A percentile compares a stretch with the other conserved stretches of the same genome.
phyloP scores from a whole-genome alignment of 805 yeast genomes.

The Kazachstania kunashirensis region DNA sequence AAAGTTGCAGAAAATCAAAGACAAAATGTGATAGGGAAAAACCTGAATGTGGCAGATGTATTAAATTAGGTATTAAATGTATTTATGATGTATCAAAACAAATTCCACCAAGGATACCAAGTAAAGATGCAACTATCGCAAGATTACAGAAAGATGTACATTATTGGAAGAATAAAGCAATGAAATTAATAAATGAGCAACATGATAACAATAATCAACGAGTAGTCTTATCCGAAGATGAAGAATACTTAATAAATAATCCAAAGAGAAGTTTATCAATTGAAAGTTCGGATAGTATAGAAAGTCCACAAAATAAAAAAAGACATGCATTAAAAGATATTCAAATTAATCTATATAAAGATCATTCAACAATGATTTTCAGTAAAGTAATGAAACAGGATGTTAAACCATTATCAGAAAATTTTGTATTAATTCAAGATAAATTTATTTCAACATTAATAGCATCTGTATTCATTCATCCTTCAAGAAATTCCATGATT shows the following conservation, averaged over 20 bases:
- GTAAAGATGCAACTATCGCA: constrained; percentile 28
- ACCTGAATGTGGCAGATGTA: constrained; percentile 26
- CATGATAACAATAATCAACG: too few relatives aligned
- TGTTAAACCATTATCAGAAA: constrained; percentile 28
- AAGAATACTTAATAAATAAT: too few relatives aligned
- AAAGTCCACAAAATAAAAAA: too few relatives aligned
- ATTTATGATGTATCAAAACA: constrained; percentile 27
- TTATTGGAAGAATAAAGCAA: constrained; percentile 26
- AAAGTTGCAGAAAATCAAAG: constrained; percentile 27
- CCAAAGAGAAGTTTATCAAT: neutral
- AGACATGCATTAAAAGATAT: constrained; percentile 9
- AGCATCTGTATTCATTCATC: constrained; percentile 23
- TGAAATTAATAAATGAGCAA: constrained; percentile 7
- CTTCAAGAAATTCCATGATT: constrained; percentile 23
- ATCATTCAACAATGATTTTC: constrained; percentile 24
- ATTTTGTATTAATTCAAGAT: constrained; percentile 25
- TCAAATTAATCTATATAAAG: constrained; percentile 20
- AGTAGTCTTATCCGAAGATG: too few relatives aligned
- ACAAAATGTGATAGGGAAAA: constrained; percentile 30
- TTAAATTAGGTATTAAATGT: constrained; percentile 20
- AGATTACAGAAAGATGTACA: constrained; percentile 26
- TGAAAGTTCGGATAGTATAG: neutral
- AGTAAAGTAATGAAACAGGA: constrained; percentile 26
- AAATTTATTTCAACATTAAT: constrained; percentile 21
- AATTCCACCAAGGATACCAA: constrained; percentile 28